Percentiles rank a stretch among this genome's conserved stretches.
These are phyloP conservation scores for Pythium scleroteichum DNA, from an alignment of 352 stramenopile species.

Conservation along the genomic window DNA sequence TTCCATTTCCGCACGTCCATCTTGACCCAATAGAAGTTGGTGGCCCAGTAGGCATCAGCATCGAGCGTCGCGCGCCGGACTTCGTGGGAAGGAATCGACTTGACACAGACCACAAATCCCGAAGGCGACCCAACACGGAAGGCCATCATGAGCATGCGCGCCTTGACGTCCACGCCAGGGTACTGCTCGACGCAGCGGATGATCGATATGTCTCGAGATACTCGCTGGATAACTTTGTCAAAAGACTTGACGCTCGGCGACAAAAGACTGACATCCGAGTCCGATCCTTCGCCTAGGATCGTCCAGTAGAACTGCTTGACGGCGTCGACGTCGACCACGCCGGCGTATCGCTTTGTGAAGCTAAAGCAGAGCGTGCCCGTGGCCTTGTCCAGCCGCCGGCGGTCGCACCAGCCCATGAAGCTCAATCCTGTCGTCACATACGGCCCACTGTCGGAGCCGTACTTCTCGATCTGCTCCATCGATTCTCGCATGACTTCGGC, in stretches of 20 bases:
- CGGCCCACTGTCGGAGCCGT: not conserved
- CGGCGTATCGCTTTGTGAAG: conserved; percentile 8
- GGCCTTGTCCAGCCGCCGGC: conserved; percentile 3
- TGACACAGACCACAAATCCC: conserved; percentile 8
- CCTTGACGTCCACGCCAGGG: conserved; percentile 4
- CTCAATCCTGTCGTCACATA: conserved; percentile 1
- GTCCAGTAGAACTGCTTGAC: conserved; percentile 14
- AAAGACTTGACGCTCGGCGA: conserved; percentile 7
- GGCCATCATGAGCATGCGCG: conserved; percentile 14
- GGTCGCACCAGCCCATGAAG: conserved; percentile 20
- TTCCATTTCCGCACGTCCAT: not conserved
- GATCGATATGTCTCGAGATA: conserved; percentile 15
- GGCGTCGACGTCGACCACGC: conserved; percentile 8
- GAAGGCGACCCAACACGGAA: conserved; percentile 11
- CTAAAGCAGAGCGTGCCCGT: conserved; percentile 13
- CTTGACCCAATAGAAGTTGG: conserved; percentile 15
- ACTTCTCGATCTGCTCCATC: not conserved
- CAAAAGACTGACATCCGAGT: conserved; percentile 2
- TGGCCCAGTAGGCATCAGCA: conserved; percentile 11
- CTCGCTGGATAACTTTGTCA: conserved; percentile 11
- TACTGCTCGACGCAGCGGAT: conserved; percentile 17
- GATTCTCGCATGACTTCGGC: conserved; percentile 5
- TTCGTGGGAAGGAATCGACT: not conserved
- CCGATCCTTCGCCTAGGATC: not conserved
- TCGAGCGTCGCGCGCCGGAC: conserved; percentile 11